Conservation (phyloP, 345 rosid species). For the Hypericum perforatum region DNA sequence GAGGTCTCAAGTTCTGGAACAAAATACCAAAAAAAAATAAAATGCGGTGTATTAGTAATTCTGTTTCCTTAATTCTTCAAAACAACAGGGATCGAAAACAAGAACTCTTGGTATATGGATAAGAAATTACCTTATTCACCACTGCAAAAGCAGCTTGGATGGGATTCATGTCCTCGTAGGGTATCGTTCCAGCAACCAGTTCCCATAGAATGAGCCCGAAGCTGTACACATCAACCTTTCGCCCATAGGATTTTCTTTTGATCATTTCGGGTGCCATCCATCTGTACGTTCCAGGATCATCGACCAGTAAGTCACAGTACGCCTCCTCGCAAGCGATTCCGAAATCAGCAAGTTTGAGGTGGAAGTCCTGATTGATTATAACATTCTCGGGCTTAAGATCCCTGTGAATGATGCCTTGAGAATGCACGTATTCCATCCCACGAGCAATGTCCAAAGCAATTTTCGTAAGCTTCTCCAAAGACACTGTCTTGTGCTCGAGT, state of each 20-base stretch:
- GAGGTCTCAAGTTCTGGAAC: conserved; percentile 72
- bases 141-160: conserved; percentile 99
- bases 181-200: conserved; percentile 84
- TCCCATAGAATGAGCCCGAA: conserved; percentile 97
- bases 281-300: conserved; percentile 95
- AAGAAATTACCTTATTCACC: conserved; percentile 62
- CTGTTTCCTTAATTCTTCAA: background rate
- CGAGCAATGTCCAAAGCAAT: conserved; percentile 73
- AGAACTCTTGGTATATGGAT: background rate
- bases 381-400: conserved; percentile 98
- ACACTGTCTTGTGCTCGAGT: conserved; percentile 66
- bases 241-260: conserved; percentile 69
- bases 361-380: conserved; percentile 63
- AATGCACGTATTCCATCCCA: conserved; percentile 92
- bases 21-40: conserved; percentile 2
- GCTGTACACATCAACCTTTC: conserved; percentile 86
- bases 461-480: conserved; percentile 49
- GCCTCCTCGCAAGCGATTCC: conserved; percentile 96
- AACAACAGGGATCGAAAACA: background rate
- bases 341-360: conserved; percentile 82
- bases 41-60: conserved; percentile 3
- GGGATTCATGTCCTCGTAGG: conserved; percentile 96
- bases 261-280: conserved; percentile 99
- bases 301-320: conserved; percentile 66
- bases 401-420: conserved; percentile 77